Evolutionary conservation across 2,329 filamentous ascomycete species (phyloP), one percentile per base, ranked within the genome.

Genomic region (Cladosporium sphaerospermum): DNA sequence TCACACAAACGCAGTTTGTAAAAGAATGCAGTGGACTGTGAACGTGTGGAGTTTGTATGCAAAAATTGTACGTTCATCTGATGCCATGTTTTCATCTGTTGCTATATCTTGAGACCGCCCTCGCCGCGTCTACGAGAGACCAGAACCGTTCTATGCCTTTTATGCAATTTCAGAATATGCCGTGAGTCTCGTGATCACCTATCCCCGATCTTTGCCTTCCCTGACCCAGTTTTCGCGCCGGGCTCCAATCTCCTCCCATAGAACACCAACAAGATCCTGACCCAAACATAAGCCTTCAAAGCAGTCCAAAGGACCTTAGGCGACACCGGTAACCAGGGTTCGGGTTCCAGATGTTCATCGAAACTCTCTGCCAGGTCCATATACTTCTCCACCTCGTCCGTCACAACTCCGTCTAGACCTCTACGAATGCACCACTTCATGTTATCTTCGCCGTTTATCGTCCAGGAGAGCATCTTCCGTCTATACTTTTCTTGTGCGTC

Each of bases 341-440:
- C 64, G 48, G 57, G 62, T 4, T 62, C 63, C 37, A 67, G 59
- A 23, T 32, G 18, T 47, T 72, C 69, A 43, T 75, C 70, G 62
- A 69, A 74, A 10, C 62, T 62, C 28, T 75, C 63, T 57, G 80
- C 82, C 2, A 89, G 77, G 42, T 85, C 78, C 19, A 83, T 65
- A 63, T 84, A 92, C 59, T 79, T 69, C 64, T 79, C 79, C 1
- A 88, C 88, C 60, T 96, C 84, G 64, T 96, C 91, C 0, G 90
- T 95, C 50, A 96, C 84, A 4, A 96, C 85, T 1, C 88, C 91
- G 61, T 95, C 88, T 1, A 95, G 73, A 3, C 69, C 67, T 40
- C 79, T 72, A 28, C 76, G 70, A 33, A 95, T 81, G 58, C 82
- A 79, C 89, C 89, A 96, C 61, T 83, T 79, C 91, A 97, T 96